Evolutionary conservation across 108 stramenopile species (phyloP), one percentile per base, ranked within the genome.

Genomic region (Skeletonema grethae): DNA sequence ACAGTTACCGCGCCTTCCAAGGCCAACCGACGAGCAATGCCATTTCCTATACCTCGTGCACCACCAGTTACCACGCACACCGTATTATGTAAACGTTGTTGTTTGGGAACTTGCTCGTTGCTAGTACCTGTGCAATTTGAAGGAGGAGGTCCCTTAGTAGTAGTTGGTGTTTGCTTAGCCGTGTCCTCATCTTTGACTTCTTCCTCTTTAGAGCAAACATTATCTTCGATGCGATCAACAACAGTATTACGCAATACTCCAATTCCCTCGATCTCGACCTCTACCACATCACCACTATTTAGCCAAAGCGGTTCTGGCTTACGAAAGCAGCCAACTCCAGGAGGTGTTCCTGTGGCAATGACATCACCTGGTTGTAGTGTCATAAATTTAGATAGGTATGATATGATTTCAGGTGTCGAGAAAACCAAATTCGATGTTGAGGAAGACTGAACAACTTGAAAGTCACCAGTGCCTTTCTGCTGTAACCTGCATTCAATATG

Each of bases 281-380:
- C 85, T 22, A 88, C 85, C 2, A 86, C 75, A 67, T 88, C 88
- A 8, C 88, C 88, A 24, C 74, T 65, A 31, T 66, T 46, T 35
- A 88, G 69, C 85, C 84, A 88, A 45, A 78, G 57, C 2, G 84
- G 88, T 9, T 82, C 75, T 7, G 88, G 88, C 46, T 85, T 85
- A 11, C 85, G 77, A 76, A 86, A 86, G 53, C 85, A 86, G 29
- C 88, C 88, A 10, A 88, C 88, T 13, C 88, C 87, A 5, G 85
- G 88, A 22, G 88, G 88, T 25, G 88, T 88, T 13, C 88, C 88
- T 16, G 88, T 88, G 29, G 81, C 80, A 63, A 88, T 85, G 7
- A 85, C 65, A 69, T 88, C 88, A n/a, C 88, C 88, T 1, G 88
- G 79, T 43, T 77, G 45, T 35, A 88, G 69, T 7, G 88, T 88